These are phyloP conservation scores for Diaporthe capsici DNA, from an alignment of 2,329 filamentous ascomycete species.

Conservation along the genomic window DNA sequence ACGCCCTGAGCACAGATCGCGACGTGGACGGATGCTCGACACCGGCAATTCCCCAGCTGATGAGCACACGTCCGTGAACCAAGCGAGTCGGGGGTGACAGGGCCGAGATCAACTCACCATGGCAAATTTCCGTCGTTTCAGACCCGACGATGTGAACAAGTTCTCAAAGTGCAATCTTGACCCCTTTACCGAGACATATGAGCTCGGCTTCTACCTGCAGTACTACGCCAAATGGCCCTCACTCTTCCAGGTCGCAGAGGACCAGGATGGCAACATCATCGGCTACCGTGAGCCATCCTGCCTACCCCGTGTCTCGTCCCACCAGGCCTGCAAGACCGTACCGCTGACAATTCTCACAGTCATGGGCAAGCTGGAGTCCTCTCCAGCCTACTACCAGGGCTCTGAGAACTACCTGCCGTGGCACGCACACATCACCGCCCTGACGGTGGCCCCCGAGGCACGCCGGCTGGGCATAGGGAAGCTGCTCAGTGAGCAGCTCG, in stretches of 20 bases:
- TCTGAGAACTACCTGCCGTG: conserved; percentile 97
- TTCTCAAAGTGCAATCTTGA: conserved; percentile 97
- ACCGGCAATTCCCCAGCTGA: conserved; percentile 32
- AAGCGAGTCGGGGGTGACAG: conserved; percentile 30
- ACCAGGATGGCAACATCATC: conserved; percentile 87
- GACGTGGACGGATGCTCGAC: not conserved
- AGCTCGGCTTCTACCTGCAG: conserved; percentile 93
- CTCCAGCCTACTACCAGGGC: conserved; percentile 79
- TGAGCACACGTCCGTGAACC: conserved; percentile 30
- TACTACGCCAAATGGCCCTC: conserved; percentile 97
- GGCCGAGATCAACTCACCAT: conserved; percentile 59
- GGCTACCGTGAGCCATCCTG: conserved; percentile 82
- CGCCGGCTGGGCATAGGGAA: conserved; percentile 90
- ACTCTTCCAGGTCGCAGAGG: conserved; percentile 92
- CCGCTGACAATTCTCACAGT: conserved; percentile 68
- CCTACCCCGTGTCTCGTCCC: conserved; percentile 17
- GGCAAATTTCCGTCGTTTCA: conserved; percentile 89
- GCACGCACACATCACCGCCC: conserved; percentile 97
- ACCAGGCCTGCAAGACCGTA: conserved; percentile 3
- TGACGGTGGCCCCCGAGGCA: conserved; percentile 90
- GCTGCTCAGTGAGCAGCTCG: conserved; percentile 84
- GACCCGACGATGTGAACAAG: conserved; percentile 85
- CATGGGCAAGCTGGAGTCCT: conserved; percentile 96
- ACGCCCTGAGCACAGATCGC: conserved; percentile 28
- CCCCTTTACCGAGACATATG: conserved; percentile 97